Conservation (phyloP, 2,329 filamentous ascomycete species). For the Fusarium sp. region DNA sequence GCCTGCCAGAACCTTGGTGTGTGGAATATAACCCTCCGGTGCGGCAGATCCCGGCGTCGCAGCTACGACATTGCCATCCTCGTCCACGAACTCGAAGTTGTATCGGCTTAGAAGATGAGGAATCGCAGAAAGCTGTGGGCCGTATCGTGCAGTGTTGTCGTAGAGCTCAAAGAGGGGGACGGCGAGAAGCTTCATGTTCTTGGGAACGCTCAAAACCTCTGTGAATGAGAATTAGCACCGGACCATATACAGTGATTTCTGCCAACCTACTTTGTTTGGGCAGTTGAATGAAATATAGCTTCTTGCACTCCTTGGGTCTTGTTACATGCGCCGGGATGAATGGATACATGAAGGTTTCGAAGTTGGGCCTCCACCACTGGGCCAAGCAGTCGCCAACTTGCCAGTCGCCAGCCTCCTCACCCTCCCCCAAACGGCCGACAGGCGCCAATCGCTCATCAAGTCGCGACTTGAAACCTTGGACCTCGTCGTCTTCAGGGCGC, state of each 20-base stretch:
- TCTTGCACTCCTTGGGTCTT: constrained; percentile 98
- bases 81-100: constrained; percentile 97
- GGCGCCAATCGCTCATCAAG: constrained; percentile 94
- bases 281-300: constrained; percentile 96
- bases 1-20: constrained; percentile 73
- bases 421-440: constrained; percentile 86
- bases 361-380: constrained; percentile 99
- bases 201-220: constrained; percentile 96
- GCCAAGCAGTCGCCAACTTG: constrained; percentile 93
- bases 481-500: constrained; percentile 86
- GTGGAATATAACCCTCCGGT: constrained; percentile 68
- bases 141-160: constrained; percentile 95
- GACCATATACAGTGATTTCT: background rate
- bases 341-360: constrained; percentile 99
- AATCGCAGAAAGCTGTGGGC: constrained; percentile 94
- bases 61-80: constrained; percentile 87
- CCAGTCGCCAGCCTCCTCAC: constrained; percentile 88
- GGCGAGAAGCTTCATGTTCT: constrained; percentile 99
- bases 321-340: constrained; percentile 97
- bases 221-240: constrained; percentile 21
- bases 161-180: constrained; percentile 98
- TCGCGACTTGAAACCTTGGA: constrained; percentile 92
- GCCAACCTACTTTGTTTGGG: constrained; percentile 79
- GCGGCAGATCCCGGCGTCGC: constrained; percentile 78
- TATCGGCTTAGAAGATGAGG: constrained; percentile 94